Base-by-base conservation (phyloP, 78 protist genomes). In the Dictyostelium firmibasis region DNA sequence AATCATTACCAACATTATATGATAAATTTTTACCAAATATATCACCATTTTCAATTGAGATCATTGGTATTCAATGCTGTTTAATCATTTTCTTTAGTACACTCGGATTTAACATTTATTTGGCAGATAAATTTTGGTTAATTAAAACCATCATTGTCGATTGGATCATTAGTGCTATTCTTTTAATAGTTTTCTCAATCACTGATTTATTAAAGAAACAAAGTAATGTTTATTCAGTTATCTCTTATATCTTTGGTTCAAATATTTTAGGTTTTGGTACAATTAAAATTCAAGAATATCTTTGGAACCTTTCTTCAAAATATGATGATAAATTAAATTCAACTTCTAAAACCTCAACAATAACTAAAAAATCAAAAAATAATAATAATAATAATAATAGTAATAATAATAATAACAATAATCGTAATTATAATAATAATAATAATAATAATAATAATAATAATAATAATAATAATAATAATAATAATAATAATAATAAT, bases 81-180 rank as follows among this genome's bases (percentile, higher is more conserved):
- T 4, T 47, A 3, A 70, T 57, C 20, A 2, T 78, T 18, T 78
- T 89, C 27, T 78, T 78, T n/a, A 10, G 29, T 6, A 13, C 36
- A 9, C 29, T 89, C 14, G 62, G 64, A 3, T 43, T 35, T 25
- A 64, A 64, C 60, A 23, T 81, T 16, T 35, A 69, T 75, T 60
- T 89, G 5, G 94, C 94, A 1, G 94, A 89, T 13, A 83, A 83
- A 18, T 81, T 89, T 64, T 89, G 94, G 94, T 50, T 89, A 85
- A 44, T 69, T 7, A 89, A 89, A 36, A 81, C 94, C 5, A 81
- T 89, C 36, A 60, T 89, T 29, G 57, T 89, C 50, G 94, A 89
- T 47, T 89, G 94, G 94, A 44, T 89, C 0, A 3, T 78, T 31
- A 76, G 47, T 64, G 72, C 82, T 11, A 29, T 89, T 0, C 36